phyloP scores from a whole-genome alignment of 2,329 filamentous ascomycete genomes.

The Colletotrichum tanaceti region DNA sequence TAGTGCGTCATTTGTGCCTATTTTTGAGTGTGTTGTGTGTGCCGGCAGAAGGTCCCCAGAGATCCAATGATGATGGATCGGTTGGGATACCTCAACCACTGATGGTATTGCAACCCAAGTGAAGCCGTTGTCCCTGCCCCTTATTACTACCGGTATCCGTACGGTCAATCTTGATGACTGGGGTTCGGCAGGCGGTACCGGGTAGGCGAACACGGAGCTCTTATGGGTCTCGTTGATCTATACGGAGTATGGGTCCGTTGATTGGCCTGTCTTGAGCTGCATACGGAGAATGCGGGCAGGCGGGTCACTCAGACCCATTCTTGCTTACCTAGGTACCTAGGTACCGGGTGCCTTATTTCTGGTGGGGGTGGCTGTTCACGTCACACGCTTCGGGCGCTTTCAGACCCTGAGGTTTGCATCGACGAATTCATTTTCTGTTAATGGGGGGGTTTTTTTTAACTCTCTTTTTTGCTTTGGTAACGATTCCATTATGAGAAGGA shows the following conservation, averaged over 20 bases:
- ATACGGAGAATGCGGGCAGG: neutral
- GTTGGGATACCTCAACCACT: no score
- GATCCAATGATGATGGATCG: neutral
- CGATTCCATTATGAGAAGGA: neutral
- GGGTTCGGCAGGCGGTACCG: slow-evolving; percentile 18
- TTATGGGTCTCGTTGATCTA: slow-evolving; percentile 6
- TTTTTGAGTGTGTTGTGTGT: no score
- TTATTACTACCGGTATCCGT: no score
- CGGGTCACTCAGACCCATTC: slow-evolving; percentile 8
- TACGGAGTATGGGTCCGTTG: neutral
- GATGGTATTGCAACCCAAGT: neutral
- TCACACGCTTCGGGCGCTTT: slow-evolving; percentile 7
- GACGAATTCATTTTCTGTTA: slow-evolving; percentile 8
- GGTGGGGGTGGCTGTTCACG: neutral
- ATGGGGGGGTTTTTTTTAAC: neutral
- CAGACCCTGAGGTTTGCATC: slow-evolving; percentile 13
- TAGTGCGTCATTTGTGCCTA: no score
- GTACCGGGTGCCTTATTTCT: no score
- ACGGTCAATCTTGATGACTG: neutral
- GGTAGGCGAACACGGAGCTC: slow-evolving; percentile 21
- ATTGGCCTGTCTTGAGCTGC: neutral
- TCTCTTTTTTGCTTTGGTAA: neutral
- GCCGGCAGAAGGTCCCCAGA: neutral
- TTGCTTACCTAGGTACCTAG: no score
- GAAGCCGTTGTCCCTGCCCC: neutral